Conservation (phyloP, 2,329 filamentous ascomycete species). For the Fusarium luffae region DNA sequence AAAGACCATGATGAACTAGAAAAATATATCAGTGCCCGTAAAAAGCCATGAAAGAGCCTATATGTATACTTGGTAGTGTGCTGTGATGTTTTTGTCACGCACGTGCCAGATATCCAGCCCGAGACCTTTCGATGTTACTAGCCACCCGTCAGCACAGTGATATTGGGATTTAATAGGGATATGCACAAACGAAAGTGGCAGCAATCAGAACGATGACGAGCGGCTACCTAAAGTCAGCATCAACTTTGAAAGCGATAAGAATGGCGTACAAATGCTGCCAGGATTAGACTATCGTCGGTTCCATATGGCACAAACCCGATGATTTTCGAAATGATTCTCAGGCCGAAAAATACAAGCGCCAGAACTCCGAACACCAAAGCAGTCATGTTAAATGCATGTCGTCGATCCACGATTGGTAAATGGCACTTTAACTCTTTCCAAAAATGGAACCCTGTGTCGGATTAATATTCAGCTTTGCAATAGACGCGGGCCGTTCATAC, state of each 20-base stretch:
- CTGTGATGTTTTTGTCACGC: neutral
- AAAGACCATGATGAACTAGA: neutral
- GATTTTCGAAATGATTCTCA: neutral
- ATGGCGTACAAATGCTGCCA: neutral
- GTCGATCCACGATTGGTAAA: neutral
- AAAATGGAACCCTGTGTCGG: neutral
- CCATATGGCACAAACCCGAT: neutral
- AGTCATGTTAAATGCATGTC: neutral
- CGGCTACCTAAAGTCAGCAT: no score
- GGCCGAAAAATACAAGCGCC: neutral
- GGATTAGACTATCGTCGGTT: neutral
- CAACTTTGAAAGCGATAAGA: accelerated
- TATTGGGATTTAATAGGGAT: accelerated
- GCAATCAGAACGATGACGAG: neutral
- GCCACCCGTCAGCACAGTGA: neutral
- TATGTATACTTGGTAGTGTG: no score
- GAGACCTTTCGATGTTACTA: neutral
- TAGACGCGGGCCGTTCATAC: neutral
- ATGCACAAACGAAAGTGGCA: neutral
- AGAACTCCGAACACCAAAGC: neutral
- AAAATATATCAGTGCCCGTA: no score
- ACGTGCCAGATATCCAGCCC: neutral
- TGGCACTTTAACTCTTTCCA: neutral
- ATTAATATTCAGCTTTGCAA: accelerated
- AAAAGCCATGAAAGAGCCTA: no score